Evolutionary conservation across 371 early-diverging fungal genomes (phyloP), one percentile per base, ranked within the genome.

Genomic region (Rhizopus sp.): DNA sequence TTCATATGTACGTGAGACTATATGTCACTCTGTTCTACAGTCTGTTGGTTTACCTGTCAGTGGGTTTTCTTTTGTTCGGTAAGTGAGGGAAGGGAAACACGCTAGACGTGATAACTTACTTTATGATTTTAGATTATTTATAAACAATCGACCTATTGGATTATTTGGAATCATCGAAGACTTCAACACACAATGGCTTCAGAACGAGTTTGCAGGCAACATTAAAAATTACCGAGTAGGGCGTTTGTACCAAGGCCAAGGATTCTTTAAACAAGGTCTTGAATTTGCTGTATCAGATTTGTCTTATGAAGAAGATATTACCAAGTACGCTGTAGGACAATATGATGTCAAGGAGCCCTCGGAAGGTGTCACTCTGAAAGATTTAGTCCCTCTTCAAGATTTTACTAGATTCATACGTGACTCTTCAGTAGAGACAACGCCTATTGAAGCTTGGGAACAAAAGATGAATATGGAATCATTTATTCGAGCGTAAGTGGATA

Each of bases 1-100:
- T 2, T 69, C 75, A 16, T 66, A 63, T 56, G 35, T 82, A 8
- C 69, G 82, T 42, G 82, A 82, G 60, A 64, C 63, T n/a, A 33
- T 74, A 8, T 65, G 68, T 12, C 71, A 70, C 32, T 71, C 75
- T 39, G 59, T 70, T 49, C 44, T 79, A 10, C 66, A 74, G 54
- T 62, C 82, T 6, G 65, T 69, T 3, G 80, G 80, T 47, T 53
- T 77, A 31, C 73, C 80, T n/a, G 68, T 77, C 1, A 63, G 68
- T 4, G 72, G 66, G 12, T 72, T 65, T 9, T 72, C 74, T 15
- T 77, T 75, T 57, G 76, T 74, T 5, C 31, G 71, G 70, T 70
- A 66, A 53, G 41, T 17, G 16, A 35, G 9, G 12, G 50, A 0
- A 5, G n/a, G 7, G 50, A 4, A 6, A 50, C 23, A 15, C 5